Evolutionary conservation across 306 rosid genomes (phyloP).

Genomic region (Cicer arietinum): DNA sequence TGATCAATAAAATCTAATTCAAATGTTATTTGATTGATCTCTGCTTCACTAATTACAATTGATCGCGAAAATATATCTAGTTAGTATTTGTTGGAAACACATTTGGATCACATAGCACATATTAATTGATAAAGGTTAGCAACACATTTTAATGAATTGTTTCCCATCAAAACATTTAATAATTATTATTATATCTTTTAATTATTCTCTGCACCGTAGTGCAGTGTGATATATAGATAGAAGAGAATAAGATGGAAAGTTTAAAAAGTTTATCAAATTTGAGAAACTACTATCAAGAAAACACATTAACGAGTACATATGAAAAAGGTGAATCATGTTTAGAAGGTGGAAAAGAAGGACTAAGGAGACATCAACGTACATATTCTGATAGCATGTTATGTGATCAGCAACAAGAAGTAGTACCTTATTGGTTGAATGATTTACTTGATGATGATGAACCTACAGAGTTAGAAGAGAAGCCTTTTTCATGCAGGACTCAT

Average conservation of each 20-base stretch:
- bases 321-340: not conserved
- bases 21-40: no score
- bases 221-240: not conserved
- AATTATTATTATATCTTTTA: no score
- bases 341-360: not conserved
- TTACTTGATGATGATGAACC: constrained; percentile 27
- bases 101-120: no score
- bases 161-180: no score
- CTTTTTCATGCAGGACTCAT: not conserved
- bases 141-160: no score
- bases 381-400: constrained; percentile 23
- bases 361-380: constrained; percentile 15
- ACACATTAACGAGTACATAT: not conserved
- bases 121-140: no score
- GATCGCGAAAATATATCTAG: no score
- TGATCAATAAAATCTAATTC: no score
- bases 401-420: not conserved
- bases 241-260: not conserved
- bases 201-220: not conserved
- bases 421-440: constrained; percentile 35
- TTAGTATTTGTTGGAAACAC: no score
- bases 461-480: not conserved
- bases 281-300: constrained; percentile 13
- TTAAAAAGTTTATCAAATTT: constrained; percentile 15
- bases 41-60: no score